These are phyloP conservation scores for Aureobasidium sp. DNA, from an alignment of 2,329 filamentous ascomycete genomes.

Conservation along the genomic window DNA sequence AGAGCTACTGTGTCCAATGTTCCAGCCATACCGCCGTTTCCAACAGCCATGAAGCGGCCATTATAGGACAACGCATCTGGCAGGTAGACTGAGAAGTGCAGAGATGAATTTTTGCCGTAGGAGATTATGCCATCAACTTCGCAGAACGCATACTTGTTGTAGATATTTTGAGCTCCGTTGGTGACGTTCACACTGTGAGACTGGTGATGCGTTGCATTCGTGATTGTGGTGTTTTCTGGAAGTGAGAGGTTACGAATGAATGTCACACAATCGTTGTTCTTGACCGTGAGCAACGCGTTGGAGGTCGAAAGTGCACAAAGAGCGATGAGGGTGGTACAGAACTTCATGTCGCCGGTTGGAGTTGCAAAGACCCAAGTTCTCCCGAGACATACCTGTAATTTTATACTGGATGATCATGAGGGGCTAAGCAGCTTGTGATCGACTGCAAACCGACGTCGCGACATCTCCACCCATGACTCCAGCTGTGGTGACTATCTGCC, in stretches of 20 bases:
- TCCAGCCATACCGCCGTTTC: conserved; percentile 27
- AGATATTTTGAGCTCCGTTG: conserved; percentile 1
- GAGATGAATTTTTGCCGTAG: conserved; percentile 22
- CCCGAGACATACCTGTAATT: not conserved
- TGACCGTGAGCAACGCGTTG: not conserved
- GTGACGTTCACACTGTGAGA: conserved; percentile 18
- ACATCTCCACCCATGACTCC: not conserved
- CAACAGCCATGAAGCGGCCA: conserved; percentile 25
- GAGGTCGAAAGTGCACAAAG: not conserved
- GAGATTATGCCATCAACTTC: conserved; percentile 22
- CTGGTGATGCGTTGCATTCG: conserved; percentile 21
- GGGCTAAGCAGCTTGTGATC: not conserved
- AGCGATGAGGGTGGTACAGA: not conserved
- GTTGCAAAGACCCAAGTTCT: not conserved
- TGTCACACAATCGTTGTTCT: conserved; percentile 6
- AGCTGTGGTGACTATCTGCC: not conserved
- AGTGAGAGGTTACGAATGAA: conserved; percentile 14
- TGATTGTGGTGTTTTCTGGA: conserved; percentile 16
- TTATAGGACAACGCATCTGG: conserved; percentile 22
- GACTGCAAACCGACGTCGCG: not conserved
- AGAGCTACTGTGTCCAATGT: conserved; percentile 22
- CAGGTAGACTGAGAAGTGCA: conserved; percentile 24
- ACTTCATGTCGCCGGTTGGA: not conserved
- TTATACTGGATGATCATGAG: not conserved
- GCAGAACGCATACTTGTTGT: conserved; percentile 23